These are phyloP conservation scores for Gonapodya prolifera DNA, from an alignment of 192 early-diverging fungal species.

Conservation along the genomic window DNA sequence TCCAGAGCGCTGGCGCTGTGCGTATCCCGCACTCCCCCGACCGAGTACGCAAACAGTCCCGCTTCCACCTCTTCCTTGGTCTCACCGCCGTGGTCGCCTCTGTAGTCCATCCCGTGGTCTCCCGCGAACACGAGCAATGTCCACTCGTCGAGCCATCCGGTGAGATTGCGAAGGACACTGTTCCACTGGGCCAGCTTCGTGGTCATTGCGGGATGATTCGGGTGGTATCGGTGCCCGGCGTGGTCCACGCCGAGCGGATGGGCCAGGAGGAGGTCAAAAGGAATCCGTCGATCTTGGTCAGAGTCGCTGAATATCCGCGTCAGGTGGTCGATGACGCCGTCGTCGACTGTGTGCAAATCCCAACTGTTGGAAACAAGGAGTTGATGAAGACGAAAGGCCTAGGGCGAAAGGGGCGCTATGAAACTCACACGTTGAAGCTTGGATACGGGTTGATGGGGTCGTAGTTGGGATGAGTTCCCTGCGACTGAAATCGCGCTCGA, in stretches of 20 bases:
- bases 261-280: conserved; percentile 75
- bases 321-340: conserved; percentile 60
- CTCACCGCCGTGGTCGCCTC: conserved; percentile 96
- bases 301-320: conserved; percentile 27
- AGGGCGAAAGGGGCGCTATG: background rate
- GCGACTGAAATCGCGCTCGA: too few relatives aligned
- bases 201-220: conserved; percentile 73
- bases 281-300: conserved; percentile 22
- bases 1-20: background rate
- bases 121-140: conserved; percentile 83
- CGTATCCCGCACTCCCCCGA: background rate
- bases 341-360: conserved; percentile 90
- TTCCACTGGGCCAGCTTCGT: conserved; percentile 81
- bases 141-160: conserved; percentile 54
- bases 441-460: conserved; percentile 45
- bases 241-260: conserved; percentile 96
- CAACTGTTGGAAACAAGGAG: conserved; percentile 17
- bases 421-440: conserved; percentile 46
- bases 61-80: conserved; percentile 79
- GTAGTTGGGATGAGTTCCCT: too few relatives aligned
- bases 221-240: conserved; percentile 83
- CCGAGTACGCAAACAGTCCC: conserved; percentile 67
- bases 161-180: conserved; percentile 48
- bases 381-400: too few relatives aligned
- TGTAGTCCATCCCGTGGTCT: conserved; percentile 92